Evolutionary conservation across 768 basidiomycete genomes (phyloP).

Genomic region (Collybia nuda): DNA sequence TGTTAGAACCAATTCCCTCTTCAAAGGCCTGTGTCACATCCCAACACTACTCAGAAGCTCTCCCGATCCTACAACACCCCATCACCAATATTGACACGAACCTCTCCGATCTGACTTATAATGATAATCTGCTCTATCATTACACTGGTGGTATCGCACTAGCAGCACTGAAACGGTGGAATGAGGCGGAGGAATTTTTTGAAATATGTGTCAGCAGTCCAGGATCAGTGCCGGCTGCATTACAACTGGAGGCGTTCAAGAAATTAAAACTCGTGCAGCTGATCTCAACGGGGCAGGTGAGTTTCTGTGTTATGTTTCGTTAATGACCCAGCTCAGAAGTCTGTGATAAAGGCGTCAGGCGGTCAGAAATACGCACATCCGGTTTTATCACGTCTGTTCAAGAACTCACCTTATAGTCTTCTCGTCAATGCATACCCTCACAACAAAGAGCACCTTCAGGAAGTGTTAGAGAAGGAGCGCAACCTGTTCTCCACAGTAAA

Average conservation of each 20-base stretch:
- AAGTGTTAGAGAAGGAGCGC: constrained; percentile 54
- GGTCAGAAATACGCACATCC: constrained; percentile 77
- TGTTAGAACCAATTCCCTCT: background rate
- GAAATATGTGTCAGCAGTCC: constrained; percentile 76
- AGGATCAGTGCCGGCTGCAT: constrained; percentile 53
- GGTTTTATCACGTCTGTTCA: constrained; percentile 57
- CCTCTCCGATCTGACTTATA: constrained; percentile 68
- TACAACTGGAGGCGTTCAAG: constrained; percentile 88
- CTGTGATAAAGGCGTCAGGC: constrained; percentile 32
- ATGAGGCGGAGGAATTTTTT: constrained; percentile 72
- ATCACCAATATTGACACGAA: constrained; percentile 63
- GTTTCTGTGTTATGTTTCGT: constrained; percentile 4
- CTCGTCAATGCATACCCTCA: constrained; percentile 71
- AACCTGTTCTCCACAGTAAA: constrained; percentile 53
- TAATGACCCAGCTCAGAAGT: background rate
- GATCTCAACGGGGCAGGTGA: constrained; percentile 72
- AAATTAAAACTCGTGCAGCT: constrained; percentile 79
- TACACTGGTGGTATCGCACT: constrained; percentile 77
- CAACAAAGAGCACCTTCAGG: constrained; percentile 40
- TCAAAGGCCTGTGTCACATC: constrained; percentile 58
- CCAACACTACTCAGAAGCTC: constrained; percentile 51
- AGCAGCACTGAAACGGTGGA: constrained; percentile 63
- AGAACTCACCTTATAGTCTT: constrained; percentile 61
- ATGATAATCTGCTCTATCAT: constrained; percentile 83
- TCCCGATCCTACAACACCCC: constrained; percentile 60